Evolutionary conservation across 305 asterid species (phyloP).

Genomic region (Fraxinus xanthoxyloides): DNA sequence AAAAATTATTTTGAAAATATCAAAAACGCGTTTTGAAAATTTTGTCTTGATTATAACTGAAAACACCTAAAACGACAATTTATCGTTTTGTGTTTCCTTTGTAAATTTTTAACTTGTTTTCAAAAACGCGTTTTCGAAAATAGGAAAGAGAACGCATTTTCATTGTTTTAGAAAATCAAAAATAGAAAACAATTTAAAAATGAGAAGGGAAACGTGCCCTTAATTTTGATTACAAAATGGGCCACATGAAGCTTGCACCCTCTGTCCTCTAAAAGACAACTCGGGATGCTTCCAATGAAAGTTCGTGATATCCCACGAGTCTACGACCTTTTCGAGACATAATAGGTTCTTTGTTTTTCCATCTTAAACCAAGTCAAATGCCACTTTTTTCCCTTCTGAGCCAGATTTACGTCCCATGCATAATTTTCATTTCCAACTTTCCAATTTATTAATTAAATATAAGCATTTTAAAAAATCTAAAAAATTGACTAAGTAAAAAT

Average conservation of each 20-base stretch:
- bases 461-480: not conserved
- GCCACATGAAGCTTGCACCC: not conserved
- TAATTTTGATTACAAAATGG: not conserved
- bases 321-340: not conserved
- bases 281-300: not conserved
- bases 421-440: not conserved
- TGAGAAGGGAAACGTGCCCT: too few relatives aligned
- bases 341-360: too few relatives aligned
- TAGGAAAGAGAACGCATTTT: too few relatives aligned
- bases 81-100: too few relatives aligned
- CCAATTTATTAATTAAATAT: not conserved
- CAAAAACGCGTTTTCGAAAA: too few relatives aligned
- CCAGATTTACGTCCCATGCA: not conserved
- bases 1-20: too few relatives aligned
- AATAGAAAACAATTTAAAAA: too few relatives aligned
- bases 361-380: not conserved
- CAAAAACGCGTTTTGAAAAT: too few relatives aligned
- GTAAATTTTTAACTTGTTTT: too few relatives aligned
- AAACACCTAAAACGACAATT: too few relatives aligned
- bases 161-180: too few relatives aligned
- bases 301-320: not conserved
- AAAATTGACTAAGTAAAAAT: not conserved
- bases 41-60: too few relatives aligned
- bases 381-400: not conserved
- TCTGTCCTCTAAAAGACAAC: not conserved